Evolutionary conservation across 2,329 filamentous ascomycete genomes (phyloP).

Genomic region (Rhynchosporium secalis): DNA sequence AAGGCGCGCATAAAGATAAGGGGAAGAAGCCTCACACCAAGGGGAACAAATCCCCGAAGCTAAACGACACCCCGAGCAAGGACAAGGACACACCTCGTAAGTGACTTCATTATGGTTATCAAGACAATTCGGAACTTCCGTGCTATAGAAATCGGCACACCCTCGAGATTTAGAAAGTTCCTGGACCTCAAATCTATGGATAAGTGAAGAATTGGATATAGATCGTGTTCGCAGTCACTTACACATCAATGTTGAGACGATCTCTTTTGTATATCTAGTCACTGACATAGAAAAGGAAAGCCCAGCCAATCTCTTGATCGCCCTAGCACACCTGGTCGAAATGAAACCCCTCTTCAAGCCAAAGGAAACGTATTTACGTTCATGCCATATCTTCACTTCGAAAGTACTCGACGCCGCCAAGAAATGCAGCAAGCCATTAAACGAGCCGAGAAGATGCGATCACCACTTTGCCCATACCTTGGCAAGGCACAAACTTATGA

Average conservation of each 20-base stretch:
- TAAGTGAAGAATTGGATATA: neutral
- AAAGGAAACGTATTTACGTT: constrained; percentile 33
- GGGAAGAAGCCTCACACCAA: constrained; percentile 28
- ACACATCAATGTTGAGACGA: neutral
- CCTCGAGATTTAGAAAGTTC: neutral
- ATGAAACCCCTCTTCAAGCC: constrained; percentile 17
- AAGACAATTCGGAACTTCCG: neutral
- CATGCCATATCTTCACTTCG: constrained; percentile 37
- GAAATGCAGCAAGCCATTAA: constrained; percentile 36
- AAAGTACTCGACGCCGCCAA: constrained; percentile 29
- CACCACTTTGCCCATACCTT: constrained; percentile 19
- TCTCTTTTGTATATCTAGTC: neutral
- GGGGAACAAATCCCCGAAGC: constrained; percentile 32
- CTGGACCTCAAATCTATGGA: neutral
- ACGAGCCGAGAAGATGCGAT: constrained; percentile 28
- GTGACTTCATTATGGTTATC: neutral
- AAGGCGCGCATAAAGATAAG: constrained; percentile 27
- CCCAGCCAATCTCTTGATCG: constrained; percentile 19
- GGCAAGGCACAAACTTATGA: constrained; percentile 31
- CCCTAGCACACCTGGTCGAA: constrained; percentile 21
- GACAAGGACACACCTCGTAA: constrained; percentile 17
- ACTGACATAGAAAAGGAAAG: constrained; percentile 9
- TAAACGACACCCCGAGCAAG: constrained; percentile 25
- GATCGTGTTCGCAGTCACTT: neutral
- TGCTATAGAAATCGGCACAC: neutral